Base-by-base conservation (phyloP, 495 filamentous ascomycete species). In the Aspergillus leporis region DNA sequence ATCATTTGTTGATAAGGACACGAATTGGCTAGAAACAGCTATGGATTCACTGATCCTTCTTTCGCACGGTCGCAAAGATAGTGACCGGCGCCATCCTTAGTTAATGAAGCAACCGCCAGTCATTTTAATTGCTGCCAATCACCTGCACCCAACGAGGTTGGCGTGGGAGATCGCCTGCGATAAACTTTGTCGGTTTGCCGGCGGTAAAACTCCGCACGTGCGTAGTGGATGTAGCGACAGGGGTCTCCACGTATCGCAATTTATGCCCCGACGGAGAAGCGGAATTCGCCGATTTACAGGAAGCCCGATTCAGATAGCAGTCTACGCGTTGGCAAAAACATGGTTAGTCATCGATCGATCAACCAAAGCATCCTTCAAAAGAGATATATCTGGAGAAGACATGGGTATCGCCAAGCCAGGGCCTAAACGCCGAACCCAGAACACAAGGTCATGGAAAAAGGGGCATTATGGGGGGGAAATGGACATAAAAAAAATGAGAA, bases 301-400 rank as follows among this genome's bases (percentile, higher is more conserved):
- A 90, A 90, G 67, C 87, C 87, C 60, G 87, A 90, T 75, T 90
- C 87, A 60, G 86, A 87, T 50, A 90, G 78, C 61, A 90, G 79
- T 77, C 87, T 90, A 78, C 73, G 74, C 60, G 51, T 38, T 36
- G 45, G 61, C 69, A 64, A 62, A 64, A 66, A 71, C 67, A 64
- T 43, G 59, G 71, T 73, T 74, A 78, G 73, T 78, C 67, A 69
- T 61, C 56, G 38, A 36, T 59, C 55, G 55, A 61, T 66, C 55
- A 62, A 58, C 55, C 58, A 49, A 54, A 57, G 21, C 18, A 43
- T 53, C 36, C 32, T 61, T 51, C 41, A 51, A 47, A 41, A 32
- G 4, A 53, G n/a, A 51, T 28, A 18, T 34, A 40, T 36, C 51
- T 40, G 22, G 19, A 49, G 9, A 60, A 62, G 60, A 65, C 47